A percentile compares a stretch with the other conserved stretches of the same genome.
These are phyloP conservation scores for Wickerhamiella dianesei DNA, from an alignment of 805 yeast genomes.

Conservation along the genomic window DNA sequence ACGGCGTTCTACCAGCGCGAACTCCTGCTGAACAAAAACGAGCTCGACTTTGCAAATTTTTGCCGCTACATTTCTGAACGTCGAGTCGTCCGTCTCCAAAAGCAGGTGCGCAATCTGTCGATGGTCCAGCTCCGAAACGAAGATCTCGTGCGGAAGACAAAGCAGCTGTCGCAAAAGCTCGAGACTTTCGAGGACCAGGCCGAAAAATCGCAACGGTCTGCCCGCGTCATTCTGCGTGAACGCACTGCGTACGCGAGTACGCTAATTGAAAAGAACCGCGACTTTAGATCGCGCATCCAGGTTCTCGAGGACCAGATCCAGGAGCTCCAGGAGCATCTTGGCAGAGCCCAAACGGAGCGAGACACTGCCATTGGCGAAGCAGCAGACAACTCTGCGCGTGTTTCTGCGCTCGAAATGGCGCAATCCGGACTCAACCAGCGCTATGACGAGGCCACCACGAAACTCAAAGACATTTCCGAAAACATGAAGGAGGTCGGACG, in stretches of 20 bases:
- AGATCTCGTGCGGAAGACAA: constrained; percentile 21
- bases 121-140: constrained; percentile 23
- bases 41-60: constrained; percentile 45
- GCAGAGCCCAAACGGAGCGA: constrained; percentile 21
- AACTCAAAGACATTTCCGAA: constrained; percentile 3
- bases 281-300: constrained; percentile 19
- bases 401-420: constrained; percentile 17
- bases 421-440: constrained; percentile 1
- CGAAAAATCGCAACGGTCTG: constrained; percentile 22
- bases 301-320: constrained; percentile 17
- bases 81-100: constrained; percentile 25
- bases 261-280: constrained; percentile 24
- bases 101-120: constrained; percentile 21
- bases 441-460: background rate
- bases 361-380: constrained; percentile 24
- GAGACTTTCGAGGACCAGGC: constrained; percentile 21
- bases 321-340: constrained; percentile 18
- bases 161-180: constrained; percentile 20
- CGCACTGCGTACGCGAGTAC: constrained; percentile 27
- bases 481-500: constrained; percentile 2
- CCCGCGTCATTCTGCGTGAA: constrained; percentile 24
- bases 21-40: constrained; percentile 42
- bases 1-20: constrained; percentile 32
- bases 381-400: constrained; percentile 21
- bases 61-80: constrained; percentile 35